Percentiles rank a stretch among this genome's conserved stretches.
These are phyloP conservation scores for Hypoxylon sp. DNA, from an alignment of 2,329 filamentous ascomycete species.

Conservation along the genomic window DNA sequence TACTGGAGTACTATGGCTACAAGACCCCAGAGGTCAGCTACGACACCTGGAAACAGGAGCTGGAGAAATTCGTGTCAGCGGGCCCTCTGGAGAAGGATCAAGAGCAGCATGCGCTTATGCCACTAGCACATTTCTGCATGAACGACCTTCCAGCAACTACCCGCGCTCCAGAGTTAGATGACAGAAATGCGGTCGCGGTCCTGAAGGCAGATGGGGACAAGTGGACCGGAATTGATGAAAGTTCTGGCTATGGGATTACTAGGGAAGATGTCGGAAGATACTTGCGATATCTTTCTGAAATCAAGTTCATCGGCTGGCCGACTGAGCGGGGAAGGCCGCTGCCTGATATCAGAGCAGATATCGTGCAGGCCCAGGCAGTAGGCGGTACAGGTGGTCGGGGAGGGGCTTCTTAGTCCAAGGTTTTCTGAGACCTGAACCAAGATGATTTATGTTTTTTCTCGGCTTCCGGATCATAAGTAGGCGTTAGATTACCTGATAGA, in stretches of 20 bases:
- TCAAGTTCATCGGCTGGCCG: constrained; percentile 72
- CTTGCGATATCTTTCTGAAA: constrained; percentile 72
- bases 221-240: constrained; percentile 72
- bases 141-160: constrained; percentile 78
- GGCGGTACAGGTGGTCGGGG: constrained; percentile 50
- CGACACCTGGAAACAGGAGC: constrained; percentile 74
- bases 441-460: not conserved
- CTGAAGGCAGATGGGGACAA: constrained; percentile 73
- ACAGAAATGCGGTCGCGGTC: constrained; percentile 75
- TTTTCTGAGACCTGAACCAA: not conserved
- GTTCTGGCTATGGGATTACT: constrained; percentile 69
- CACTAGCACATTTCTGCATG: constrained; percentile 63
- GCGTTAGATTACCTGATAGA: constrained; percentile 26
- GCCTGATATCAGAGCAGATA: constrained; percentile 53
- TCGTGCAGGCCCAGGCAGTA: constrained; percentile 45
- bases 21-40: constrained; percentile 76
- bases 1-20: constrained; percentile 81
- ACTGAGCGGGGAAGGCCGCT: constrained; percentile 53
- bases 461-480: not conserved
- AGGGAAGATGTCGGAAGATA: constrained; percentile 75
- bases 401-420: constrained; percentile 38
- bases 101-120: constrained; percentile 80
- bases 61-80: constrained; percentile 77
- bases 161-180: constrained; percentile 81
- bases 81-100: constrained; percentile 67